Evolutionary conservation across 768 basidiomycete genomes (phyloP), one percentile per base, ranked within the genome.

Genomic region (Amanita inopinata): DNA sequence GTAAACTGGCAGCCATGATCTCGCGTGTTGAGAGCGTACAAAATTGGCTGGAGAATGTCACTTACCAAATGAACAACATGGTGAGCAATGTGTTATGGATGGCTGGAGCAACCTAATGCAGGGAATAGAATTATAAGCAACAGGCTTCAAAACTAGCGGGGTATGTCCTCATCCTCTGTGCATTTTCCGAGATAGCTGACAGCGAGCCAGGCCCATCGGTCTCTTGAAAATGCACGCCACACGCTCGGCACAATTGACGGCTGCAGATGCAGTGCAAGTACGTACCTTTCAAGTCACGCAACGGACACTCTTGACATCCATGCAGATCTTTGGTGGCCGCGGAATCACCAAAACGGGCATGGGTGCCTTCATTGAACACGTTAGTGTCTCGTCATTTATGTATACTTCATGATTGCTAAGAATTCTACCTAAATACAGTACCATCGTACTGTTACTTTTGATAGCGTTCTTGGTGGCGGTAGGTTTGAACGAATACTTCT

Each of bases 51-150:
- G 89, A 93, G 64, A 81, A 76, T 49, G 64, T 91, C 46, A 91
- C 87, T 0, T 76, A 79, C 57, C 88, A 91, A 61, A 89, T 90
- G 85, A 78, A 73, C 57, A 79, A 82, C 46, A 88, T 90, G 88
- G 73, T 65, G n/a, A 45, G 50, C 14, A 2, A 17, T 37, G 25
- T 5, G 12, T 25, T 10, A 28, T 28, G 27, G n/a, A 28, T 28
- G n/a, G 7, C 27, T 28, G 27, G 27, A 27, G 24, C 12, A 24
- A 27, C 19, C 46, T 27, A 17, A 38, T 12, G 28, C 15, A 30
- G 4, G 18, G 3, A 46, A 17, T 39, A 71, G 71, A 74, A 71
- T 10, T 84, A 87, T 61, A 82, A 83, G 57, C 71, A 88, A 53
- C 84, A 88, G 59, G 77, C 84, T 1, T 55, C 69, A 23, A 75